Conservation (phyloP, 257 asterid genomes). For the Vinca minor region DNA sequence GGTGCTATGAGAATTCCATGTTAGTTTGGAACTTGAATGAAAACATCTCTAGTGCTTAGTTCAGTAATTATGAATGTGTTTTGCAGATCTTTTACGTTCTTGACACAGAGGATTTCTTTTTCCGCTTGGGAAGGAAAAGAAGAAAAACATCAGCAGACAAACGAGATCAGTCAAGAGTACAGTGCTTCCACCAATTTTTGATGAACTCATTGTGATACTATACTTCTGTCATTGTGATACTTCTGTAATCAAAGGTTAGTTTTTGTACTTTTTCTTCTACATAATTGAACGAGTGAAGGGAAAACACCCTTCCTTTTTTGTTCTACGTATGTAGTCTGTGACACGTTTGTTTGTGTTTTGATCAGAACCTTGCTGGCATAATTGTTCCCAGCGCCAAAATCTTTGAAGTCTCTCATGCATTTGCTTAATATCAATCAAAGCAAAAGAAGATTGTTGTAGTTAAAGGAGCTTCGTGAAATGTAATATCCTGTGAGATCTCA, state of each 20-base stretch:
- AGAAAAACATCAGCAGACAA: slow-evolving; percentile 16
- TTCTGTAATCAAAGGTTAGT: slow-evolving; percentile 4
- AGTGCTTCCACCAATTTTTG: slow-evolving; percentile 47
- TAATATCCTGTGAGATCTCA: slow-evolving; percentile 20
- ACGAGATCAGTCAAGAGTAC: slow-evolving; percentile 33
- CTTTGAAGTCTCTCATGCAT: slow-evolving; percentile 24
- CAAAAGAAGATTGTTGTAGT: slow-evolving; percentile 19
- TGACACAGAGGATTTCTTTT: slow-evolving; percentile 85
- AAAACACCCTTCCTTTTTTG: background rate
- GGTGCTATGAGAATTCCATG: background rate
- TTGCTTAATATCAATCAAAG: slow-evolving; percentile 15
- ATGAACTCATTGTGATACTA: slow-evolving; percentile 23
- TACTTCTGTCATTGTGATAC: background rate
- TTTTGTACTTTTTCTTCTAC: background rate
- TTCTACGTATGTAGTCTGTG: too few relatives aligned
- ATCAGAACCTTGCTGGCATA: slow-evolving; percentile 15
- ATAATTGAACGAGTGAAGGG: background rate
- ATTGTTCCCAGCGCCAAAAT: slow-evolving; percentile 6
- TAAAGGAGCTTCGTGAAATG: slow-evolving; percentile 18
- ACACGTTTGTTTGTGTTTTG: background rate
- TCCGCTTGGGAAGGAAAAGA: slow-evolving; percentile 57
- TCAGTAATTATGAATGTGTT: slow-evolving; percentile 11
- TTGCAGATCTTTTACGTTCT: slow-evolving; percentile 82
- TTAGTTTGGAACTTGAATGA: background rate
- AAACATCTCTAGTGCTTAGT: background rate